Evolutionary conservation across 2,329 filamentous ascomycete genomes (phyloP).

Genomic region (Epichloe sibirici): DNA sequence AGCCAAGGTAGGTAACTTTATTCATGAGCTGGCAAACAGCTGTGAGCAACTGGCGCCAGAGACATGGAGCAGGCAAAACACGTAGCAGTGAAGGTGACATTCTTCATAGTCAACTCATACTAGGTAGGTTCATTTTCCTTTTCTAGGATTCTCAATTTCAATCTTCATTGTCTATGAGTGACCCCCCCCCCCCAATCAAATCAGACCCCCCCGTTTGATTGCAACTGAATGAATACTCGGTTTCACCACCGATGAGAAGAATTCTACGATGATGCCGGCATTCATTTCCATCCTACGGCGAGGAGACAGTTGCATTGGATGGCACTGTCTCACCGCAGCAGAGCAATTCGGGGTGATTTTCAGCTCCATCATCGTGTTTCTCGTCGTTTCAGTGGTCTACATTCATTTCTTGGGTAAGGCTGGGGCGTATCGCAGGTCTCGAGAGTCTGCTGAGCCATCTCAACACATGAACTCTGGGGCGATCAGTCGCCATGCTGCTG

Average conservation of each 20-base stretch:
- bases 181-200: no score
- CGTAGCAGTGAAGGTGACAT: neutral
- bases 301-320: conserved; percentile 18
- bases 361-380: conserved; percentile 18
- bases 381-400: conserved; percentile 18
- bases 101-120: neutral
- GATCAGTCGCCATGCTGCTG: neutral
- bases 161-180: no score
- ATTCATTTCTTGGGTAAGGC: conserved; percentile 23
- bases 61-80: neutral
- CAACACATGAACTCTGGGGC: neutral
- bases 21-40: neutral
- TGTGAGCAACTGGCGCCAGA: neutral
- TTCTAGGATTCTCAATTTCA: no score
- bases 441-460: neutral
- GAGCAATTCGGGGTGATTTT: conserved; percentile 29
- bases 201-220: no score
- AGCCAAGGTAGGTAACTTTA: no score
- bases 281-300: neutral
- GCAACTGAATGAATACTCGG: neutral
- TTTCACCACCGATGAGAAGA: neutral
- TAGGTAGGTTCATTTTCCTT: no score
- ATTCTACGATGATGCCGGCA: neutral
- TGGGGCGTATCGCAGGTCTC: conserved; percentile 1
- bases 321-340: conserved; percentile 25